phyloP scores from a whole-genome alignment of 306 rosid species.

The Abrus precatorius region DNA sequence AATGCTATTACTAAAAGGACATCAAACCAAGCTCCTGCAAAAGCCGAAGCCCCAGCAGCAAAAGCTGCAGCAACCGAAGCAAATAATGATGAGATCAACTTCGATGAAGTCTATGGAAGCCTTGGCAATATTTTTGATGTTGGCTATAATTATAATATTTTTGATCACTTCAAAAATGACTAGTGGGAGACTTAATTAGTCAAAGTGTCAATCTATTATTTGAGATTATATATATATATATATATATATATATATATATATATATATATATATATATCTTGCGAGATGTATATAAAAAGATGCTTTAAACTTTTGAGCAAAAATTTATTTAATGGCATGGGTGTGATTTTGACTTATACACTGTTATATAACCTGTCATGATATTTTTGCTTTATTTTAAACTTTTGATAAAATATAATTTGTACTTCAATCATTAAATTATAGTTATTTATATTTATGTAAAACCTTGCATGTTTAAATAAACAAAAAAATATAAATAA shows the following conservation, averaged over 20 bases:
- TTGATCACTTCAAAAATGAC: neutral
- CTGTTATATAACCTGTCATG: too few relatives aligned
- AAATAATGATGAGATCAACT: neutral
- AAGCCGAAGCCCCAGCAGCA: neutral
- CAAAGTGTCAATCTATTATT: neutral
- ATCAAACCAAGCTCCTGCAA: neutral
- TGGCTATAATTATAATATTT: neutral
- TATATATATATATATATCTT: too few relatives aligned
- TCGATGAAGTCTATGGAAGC: slow-evolving; percentile 30
- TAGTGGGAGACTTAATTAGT: neutral
- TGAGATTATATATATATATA: neutral
- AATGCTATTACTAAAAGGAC: neutral
- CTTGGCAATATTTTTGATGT: slow-evolving; percentile 45
- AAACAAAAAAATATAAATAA: too few relatives aligned
- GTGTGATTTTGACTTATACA: neutral
- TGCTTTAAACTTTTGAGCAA: too few relatives aligned
- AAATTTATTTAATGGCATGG: neutral
- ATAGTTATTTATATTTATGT: neutral
- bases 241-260: too few relatives aligned
- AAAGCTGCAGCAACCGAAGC: too few relatives aligned
- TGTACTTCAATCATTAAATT: neutral
- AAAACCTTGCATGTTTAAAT: neutral
- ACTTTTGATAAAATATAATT: neutral
- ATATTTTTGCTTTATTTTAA: too few relatives aligned
- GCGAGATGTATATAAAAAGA: too few relatives aligned